Base-by-base conservation (phyloP, 1,284 basidiomycete species). In the Bjerkandera adusta region DNA sequence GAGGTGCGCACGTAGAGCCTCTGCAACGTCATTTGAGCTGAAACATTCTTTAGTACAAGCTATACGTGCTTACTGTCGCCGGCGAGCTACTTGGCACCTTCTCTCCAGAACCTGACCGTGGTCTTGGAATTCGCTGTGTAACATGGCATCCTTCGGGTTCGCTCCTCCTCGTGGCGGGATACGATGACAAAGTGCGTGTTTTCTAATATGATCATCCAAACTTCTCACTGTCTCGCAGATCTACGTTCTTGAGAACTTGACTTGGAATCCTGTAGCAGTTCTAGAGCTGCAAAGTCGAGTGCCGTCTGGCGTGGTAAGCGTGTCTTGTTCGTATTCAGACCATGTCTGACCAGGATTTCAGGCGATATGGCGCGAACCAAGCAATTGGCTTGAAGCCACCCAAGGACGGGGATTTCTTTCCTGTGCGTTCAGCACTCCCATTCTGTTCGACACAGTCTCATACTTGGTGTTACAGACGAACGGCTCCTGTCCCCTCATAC, bases 111-210 rank as follows among this genome's bases (percentile, higher is more conserved):
- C 76, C 77, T 25, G 89, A 94, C 65, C 83, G 88, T 25, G 89
- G 86, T 5, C 77, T 92, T 45, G 92, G 92, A 1, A 79, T 95
- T 26, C 76, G 89, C 5, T 69, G 67, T 36, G 81, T 85, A 0
- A 70, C 77, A 10, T 95, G 92, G 92, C 87, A 92, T 63, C 92
- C 92, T 1, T 83, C 73, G 40, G 89, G 91, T 2, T 71, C 78
- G 56, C 92, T 86, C 60, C 68, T 94, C 5, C 85, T 84, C 2
- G 70, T 92, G 0, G 83, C 81, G 10, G 92, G 92, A 5, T 92
- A 85, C 79, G 89, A 93, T 63, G 88, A 92, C 56, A 90, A 85
- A 68, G 89, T 85, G 48, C 29, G 69, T 25, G 27, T 20, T 4
- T 11, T 45, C 8, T 11, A 26, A 13, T 12, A 10, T 29, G 21